These are phyloP conservation scores for Tricholoma furcatifolium DNA, from an alignment of 768 basidiomycete genomes.

Conservation along the genomic window DNA sequence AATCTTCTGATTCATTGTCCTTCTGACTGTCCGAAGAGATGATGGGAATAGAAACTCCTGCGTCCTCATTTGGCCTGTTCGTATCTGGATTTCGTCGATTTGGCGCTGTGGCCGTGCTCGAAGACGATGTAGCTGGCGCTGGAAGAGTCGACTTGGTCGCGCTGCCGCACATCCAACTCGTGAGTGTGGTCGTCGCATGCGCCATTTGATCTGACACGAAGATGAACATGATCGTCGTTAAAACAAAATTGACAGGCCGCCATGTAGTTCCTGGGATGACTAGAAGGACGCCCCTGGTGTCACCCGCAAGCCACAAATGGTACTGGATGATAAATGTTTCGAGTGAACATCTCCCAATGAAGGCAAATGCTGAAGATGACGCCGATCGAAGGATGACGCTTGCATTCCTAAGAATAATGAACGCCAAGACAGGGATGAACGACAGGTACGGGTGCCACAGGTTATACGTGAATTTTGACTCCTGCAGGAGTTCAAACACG, in stretches of 20 bases:
- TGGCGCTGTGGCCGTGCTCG: constrained; percentile 2
- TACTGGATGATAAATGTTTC: constrained; percentile 93
- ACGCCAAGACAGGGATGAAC: constrained; percentile 75
- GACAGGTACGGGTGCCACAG: constrained; percentile 82
- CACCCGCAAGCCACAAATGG: constrained; percentile 83
- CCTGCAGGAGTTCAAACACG: constrained; percentile 73
- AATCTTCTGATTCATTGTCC: constrained; percentile 18
- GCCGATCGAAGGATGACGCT: constrained; percentile 67
- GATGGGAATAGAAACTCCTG: constrained; percentile 20
- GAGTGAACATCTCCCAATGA: constrained; percentile 83
- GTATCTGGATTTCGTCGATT: constrained; percentile 18
- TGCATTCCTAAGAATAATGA: constrained; percentile 75
- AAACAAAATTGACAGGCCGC: constrained; percentile 74
- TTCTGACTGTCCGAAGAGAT: constrained; percentile 12
- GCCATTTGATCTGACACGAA: constrained; percentile 79
- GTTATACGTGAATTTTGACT: constrained; percentile 86
- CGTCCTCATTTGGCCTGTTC: constrained; percentile 12
- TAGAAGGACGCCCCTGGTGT: constrained; percentile 79
- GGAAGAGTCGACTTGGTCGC: constrained; percentile 18
- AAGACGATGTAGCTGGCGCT: constrained; percentile 9
- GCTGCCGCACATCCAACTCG: constrained; percentile 51
- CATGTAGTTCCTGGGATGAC: constrained; percentile 73
- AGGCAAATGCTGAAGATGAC: constrained; percentile 69
- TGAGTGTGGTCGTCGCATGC: constrained; percentile 71
- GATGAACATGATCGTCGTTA: constrained; percentile 77